Evolutionary conservation across 345 rosid species (phyloP).

Genomic region (Pistacia vera): DNA sequence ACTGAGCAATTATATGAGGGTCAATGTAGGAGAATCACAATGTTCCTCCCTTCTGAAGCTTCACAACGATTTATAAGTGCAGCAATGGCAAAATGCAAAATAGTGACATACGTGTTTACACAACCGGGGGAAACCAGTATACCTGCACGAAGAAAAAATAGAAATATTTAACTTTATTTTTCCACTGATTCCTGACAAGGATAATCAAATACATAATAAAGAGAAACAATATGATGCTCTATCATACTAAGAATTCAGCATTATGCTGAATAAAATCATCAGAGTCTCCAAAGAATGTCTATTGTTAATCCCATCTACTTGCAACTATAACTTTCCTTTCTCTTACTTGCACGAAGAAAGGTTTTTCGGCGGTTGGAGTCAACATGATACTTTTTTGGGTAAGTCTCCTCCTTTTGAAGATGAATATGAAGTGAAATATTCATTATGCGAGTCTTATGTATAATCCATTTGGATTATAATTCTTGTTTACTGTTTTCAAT

Average conservation of each 20-base stretch:
- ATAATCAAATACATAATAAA: neutral
- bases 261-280: no score
- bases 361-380: no score
- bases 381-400: no score
- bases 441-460: no score
- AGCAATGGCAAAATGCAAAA: neutral
- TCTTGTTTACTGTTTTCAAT: no score
- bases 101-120: neutral
- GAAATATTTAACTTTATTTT: neutral
- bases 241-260: neutral
- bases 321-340: no score
- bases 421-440: no score
- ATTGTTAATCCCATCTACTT: neutral
- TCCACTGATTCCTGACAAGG: neutral
- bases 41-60: neutral
- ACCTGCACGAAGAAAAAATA: conserved; percentile 22
- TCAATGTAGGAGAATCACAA: neutral
- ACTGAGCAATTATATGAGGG: neutral
- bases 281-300: neutral
- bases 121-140: conserved; percentile 24
- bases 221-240: neutral
- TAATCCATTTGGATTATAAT: no score
- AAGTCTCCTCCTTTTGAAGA: no score
- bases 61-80: neutral
- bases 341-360: no score